Evolutionary conservation across 768 basidiomycete genomes (phyloP), one percentile per base, ranked within the genome.

Genomic region (Pulveroboletus sp.): DNA sequence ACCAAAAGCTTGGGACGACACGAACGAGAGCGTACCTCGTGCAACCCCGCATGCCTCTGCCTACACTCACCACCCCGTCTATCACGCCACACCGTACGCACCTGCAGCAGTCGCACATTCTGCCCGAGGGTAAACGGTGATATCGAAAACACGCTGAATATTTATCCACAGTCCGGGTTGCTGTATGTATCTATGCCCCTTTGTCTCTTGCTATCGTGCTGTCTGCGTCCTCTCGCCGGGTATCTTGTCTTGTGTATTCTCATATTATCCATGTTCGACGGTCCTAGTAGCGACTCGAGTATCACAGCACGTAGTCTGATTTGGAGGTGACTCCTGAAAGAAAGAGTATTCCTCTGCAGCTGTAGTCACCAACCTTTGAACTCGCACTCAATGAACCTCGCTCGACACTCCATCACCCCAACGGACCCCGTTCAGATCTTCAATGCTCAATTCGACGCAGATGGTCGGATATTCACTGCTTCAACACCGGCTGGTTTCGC

Each of bases 401-500:
- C 83, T 60, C 82, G 90, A 62, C 86, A 89, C 67, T 83, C 85
- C 33, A 90, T 93, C 71, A 81, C 85, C 53, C 72, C 89, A 21
- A 85, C 88, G 35, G 76, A 72, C 50, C 89, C 89, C 3, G 76
- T 89, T 48, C 80, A 83, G 59, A 80, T 93, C 59, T 76, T 85
- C 52, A 83, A 92, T 71, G 82, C 83, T 51, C 80, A 80, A 54
- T 89, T 93, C 60, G 89, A 92, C 60, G 69, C 83, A n/a, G 86
- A 88, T 57, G 84, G 79, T 60, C 75, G 77, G 56, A 86, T 92
- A 66, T 93, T 93, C 71, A 88, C 91, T 0, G 75, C 81, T 17
- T 77, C 86, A 5, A 90, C 88, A 6, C 84, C 84, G 24, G 81
- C 80, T 51, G 90, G 90, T 49, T 93, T 91, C 63, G 89, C 88